Evolutionary conservation across 345 rosid species (phyloP), one percentile per base, ranked within the genome.

Genomic region (Anacardium occidentale): DNA sequence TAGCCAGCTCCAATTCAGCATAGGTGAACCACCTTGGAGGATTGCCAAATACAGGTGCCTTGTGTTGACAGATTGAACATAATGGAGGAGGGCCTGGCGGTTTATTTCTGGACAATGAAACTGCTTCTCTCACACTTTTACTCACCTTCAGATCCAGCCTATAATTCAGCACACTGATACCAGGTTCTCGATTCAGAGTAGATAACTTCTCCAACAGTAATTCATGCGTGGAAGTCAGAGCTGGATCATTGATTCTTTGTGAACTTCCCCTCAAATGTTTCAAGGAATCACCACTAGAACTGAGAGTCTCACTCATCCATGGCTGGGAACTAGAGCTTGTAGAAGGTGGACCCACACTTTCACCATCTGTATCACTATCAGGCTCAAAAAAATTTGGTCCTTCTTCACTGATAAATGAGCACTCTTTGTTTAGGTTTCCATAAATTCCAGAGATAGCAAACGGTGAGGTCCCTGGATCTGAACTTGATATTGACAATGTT

Each of bases 11-110:
- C 71, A 95, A 25, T 67, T 95, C 96, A 10, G 90, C 75, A 70
- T 75, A 95, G 64, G 91, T 84, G 79, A 92, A 95, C 99, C 98
- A 92, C 79, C 89, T 92, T 21, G 99, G 99, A 26, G 99, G 99
- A 72, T 88, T 90, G 76, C 99, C 99, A 50, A 95, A 95, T 17
- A 85, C 85, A 20, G 99, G 99, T 15, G 93, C 91, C 77, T 89
- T 95, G 73, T 95, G 97, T 76, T 84, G 97, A 81, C 99, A 95
- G 59, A 88, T 80, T 7, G 99, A 92, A 77, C 99, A 95, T 71
- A 95, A 77, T n/a, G 99, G 98, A 88, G 98, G 98, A 61, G 98
- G 96, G 13, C 89, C 89, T 15, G 89, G 85, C 68, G 98, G 97
- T 52, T 82, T 83, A 75, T 85, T 84, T 81, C 91, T 87, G 7